Evolutionary conservation across 2,329 filamentous ascomycete species (phyloP), one percentile per base, ranked within the genome.

Genomic region (Anthostomella pinea): DNA sequence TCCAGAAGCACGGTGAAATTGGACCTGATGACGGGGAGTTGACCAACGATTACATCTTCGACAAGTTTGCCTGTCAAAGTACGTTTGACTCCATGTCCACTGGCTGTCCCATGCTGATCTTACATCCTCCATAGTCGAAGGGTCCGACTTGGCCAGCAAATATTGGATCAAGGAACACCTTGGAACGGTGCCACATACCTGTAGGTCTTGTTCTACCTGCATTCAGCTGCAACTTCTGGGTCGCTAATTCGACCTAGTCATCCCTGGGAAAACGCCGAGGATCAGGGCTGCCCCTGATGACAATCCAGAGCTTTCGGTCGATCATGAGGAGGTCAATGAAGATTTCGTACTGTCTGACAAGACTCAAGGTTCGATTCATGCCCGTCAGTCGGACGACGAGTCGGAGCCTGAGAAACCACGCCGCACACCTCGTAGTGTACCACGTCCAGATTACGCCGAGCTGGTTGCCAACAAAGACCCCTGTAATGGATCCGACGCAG

Each of bases 1-100:
- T 60, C 27, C 46, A 51, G 30, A 50, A 36, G 20, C 56, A 58
- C 31, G 30, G 32, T 0, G 38, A 49, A 33, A 37, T 29, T 14
- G 38, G 33, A 6, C 27, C 28, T 2, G 32, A 45, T 10, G 33
- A 36, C 1, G 41, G 45, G 15, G 44, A 52, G 30, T 33, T 56
- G n/a, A 47, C 54, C 8, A 58, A 59, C 17, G 54, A 57, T 6
- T 46, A 45, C n/a, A 57, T 60, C 4, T 60, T 60, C 29, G 49
- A 56, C n/a, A 46, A 46, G 3, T 59, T 49, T 29, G 51, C 56
- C 8, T 51, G 40, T 11, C 44, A 54, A 45, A 52, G 57, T 56
- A 38, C 21, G 43, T 35, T 10, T 18, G 8, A 9, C 9, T 8
- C 6, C 11, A 11, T 8, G 2, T 3, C 11, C 15, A 39, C 30